Evolutionary conservation across 768 basidiomycete species (phyloP), one percentile per base, ranked within the genome.

Genomic region (Strobilomyces confusus): DNA sequence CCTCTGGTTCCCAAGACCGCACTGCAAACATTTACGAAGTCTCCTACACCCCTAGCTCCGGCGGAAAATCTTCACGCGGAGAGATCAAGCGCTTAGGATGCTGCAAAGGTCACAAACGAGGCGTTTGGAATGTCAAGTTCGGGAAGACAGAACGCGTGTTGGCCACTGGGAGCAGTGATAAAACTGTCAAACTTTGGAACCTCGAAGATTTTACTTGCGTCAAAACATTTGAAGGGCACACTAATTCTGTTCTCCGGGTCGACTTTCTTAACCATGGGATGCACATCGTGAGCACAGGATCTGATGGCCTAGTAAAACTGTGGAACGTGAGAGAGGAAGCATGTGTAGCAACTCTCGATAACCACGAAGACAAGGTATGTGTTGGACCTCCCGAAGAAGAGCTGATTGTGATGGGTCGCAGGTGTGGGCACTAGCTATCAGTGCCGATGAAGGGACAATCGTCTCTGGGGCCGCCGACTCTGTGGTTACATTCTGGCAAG

Each of bases 191-290:
- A 68, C 72, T 99, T 30, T 99, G 97, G 97, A 93, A 78, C 70
- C 69, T 98, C 58, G 90, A 95, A 57, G 92, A 98, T 66, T 97
- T 87, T 71, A 82, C 90, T 23, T 99, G 97, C 68, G 67, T 98
- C 56, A 84, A 93, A 79, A 98, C 97, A 20, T 94, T 98, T 62
- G 97, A 99, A 72, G 97, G 97, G 0, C 97, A 99, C 69, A 92
- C 93, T 9, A 98, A 98, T 70, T 97, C 97, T 13, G 93, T 99
- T 30, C 72, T 99, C 49, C 76, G 95, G 48, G 91, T 98, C 29
- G 92, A 94, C 63, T 98, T 97, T 69, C 65, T 98, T 41, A 89
- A 88, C 61, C 66, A 74, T 41, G 95, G 88, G 17, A 77, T 81
- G 77, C 94, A 97, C 72, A 74, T 99, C 37, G 87, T 93, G 44